These are phyloP conservation scores for Rhodotorula sp. DNA, from an alignment of 1,284 basidiomycete genomes.

Conservation along the genomic window DNA sequence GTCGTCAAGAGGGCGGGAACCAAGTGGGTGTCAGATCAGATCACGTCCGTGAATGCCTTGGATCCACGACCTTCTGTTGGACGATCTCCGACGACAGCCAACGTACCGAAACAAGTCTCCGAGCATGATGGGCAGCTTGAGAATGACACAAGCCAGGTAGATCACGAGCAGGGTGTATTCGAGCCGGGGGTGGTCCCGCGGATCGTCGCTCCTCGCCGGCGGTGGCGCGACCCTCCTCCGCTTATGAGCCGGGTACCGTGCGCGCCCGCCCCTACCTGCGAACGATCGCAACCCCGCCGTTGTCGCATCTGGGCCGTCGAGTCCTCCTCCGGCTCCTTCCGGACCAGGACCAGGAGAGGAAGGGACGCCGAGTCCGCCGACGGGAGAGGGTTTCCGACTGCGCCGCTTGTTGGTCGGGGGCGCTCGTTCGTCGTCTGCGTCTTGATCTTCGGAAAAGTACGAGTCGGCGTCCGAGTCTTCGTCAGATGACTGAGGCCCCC, in stretches of 20 bases:
- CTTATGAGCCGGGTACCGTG: neutral
- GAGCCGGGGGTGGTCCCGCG: slow-evolving; percentile 16
- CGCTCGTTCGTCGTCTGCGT: slow-evolving; percentile 30
- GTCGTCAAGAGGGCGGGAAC: neutral
- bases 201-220: slow-evolving; percentile 8
- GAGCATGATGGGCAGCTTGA: slow-evolving; percentile 40
- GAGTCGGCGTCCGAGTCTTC: slow-evolving; percentile 19
- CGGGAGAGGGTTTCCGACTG: neutral
- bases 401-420: neutral
- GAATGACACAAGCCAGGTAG: slow-evolving; percentile 40
- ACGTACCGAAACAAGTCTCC: slow-evolving; percentile 41
- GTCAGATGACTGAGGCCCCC: neutral
- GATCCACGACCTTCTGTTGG: too few relatives aligned
- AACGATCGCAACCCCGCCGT: too few relatives aligned
- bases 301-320: neutral
- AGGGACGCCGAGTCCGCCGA: neutral
- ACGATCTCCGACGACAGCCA: neutral
- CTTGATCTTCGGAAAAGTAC: slow-evolving; percentile 8
- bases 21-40: neutral
- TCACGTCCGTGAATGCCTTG: neutral
- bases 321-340: too few relatives aligned
- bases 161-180: slow-evolving; percentile 38
- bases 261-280: neutral
- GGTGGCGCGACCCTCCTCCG: neutral
- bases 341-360: neutral